A percentile compares a stretch with the other conserved stretches of the same genome.
These are phyloP conservation scores for Macroventuria anomochaeta DNA, from an alignment of 2,329 filamentous ascomycete genomes.

Conservation along the genomic window DNA sequence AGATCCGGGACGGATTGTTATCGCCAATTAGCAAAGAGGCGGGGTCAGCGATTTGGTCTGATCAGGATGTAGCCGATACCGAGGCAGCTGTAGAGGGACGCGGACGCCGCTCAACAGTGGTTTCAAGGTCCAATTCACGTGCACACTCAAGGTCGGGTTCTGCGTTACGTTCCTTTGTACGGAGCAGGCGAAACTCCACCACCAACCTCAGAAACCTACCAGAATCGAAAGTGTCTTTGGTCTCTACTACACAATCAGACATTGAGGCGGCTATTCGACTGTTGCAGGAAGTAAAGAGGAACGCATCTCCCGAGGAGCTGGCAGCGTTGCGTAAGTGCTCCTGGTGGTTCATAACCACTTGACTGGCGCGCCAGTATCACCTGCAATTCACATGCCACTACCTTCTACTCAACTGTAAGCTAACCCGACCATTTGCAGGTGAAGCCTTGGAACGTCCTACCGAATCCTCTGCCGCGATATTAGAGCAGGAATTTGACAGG, in stretches of 20 bases:
- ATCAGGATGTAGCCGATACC: slow-evolving; percentile 29
- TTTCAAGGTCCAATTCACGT: slow-evolving; percentile 39
- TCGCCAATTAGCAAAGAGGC: slow-evolving; percentile 38
- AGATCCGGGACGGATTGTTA: slow-evolving; percentile 38
- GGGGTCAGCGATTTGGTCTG: slow-evolving; percentile 19
- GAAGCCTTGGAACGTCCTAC: slow-evolving; percentile 38
- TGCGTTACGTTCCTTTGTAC: slow-evolving; percentile 28
- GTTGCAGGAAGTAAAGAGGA: slow-evolving; percentile 57
- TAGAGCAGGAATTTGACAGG: slow-evolving; percentile 20
- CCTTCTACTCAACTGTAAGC: neutral
- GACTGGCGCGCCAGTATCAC: too few relatives aligned
- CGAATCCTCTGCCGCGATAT: slow-evolving; percentile 8
- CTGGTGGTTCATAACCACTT: neutral
- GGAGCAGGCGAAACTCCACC: slow-evolving; percentile 17
- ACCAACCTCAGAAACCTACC: slow-evolving; percentile 31
- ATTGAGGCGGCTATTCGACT: slow-evolving; percentile 54
- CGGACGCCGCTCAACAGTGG: slow-evolving; percentile 31
- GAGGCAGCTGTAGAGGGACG: slow-evolving; percentile 34
- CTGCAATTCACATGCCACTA: neutral
- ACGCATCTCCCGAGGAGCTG: slow-evolving; percentile 56
- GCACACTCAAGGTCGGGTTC: slow-evolving; percentile 35
- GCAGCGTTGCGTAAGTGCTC: slow-evolving; percentile 50
- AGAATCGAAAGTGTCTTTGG: slow-evolving; percentile 41
- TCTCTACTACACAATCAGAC: slow-evolving; percentile 48
- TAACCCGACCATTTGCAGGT: slow-evolving; percentile 27